These are phyloP conservation scores for Chlamydomonas asymmetrica DNA, from an alignment of 139 green algal species.

Conservation along the genomic window DNA sequence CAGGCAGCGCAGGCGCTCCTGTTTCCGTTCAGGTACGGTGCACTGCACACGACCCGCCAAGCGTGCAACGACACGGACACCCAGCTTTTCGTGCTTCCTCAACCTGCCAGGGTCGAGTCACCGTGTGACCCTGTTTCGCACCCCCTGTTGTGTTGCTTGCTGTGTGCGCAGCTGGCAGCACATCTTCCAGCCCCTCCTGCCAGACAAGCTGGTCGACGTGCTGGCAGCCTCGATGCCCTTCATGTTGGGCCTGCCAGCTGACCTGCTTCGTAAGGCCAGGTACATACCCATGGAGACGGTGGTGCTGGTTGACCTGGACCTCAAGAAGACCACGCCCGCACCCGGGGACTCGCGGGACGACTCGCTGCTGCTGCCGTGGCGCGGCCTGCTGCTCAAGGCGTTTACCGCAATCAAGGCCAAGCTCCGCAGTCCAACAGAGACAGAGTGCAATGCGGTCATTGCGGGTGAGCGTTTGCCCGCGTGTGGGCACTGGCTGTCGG, in stretches of 20 bases:
- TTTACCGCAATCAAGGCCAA: slow-evolving; percentile 45
- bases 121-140: no score
- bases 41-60: no score
- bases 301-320: slow-evolving; percentile 36
- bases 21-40: slow-evolving; percentile 67
- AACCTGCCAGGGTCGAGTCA: no score
- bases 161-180: slow-evolving; percentile 71
- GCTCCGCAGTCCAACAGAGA: slow-evolving; percentile 71
- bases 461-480: slow-evolving; percentile 32
- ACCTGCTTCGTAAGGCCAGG: slow-evolving; percentile 57
- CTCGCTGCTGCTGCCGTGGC: slow-evolving; percentile 58
- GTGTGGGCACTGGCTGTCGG: no score
- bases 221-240: slow-evolving; percentile 81
- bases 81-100: no score
- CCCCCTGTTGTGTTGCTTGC: neutral
- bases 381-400: slow-evolving; percentile 51
- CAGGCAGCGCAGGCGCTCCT: slow-evolving; percentile 71
- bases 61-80: no score
- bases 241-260: slow-evolving; percentile 69
- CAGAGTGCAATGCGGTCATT: slow-evolving; percentile 72
- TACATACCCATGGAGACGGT: slow-evolving; percentile 63
- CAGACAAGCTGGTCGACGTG: slow-evolving; percentile 69
- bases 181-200: slow-evolving; percentile 81
- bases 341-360: slow-evolving; percentile 58
- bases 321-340: slow-evolving; percentile 37